phyloP scores from a whole-genome alignment of 2,329 filamentous ascomycete species.

The Nectriaceae sp. region DNA sequence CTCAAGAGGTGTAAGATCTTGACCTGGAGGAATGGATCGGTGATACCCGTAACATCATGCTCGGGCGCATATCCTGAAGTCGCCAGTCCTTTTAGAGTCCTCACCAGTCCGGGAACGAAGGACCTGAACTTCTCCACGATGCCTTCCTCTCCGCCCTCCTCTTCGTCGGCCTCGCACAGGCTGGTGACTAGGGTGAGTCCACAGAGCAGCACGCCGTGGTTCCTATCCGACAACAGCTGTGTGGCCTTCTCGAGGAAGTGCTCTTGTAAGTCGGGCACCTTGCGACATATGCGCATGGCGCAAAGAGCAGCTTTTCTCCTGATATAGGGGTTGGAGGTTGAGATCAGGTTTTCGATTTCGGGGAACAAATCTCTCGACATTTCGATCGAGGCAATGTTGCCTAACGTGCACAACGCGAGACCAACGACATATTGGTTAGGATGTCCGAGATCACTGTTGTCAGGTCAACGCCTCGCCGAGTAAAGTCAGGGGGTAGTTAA shows the following conservation, averaged over 20 bases:
- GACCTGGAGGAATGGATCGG: constrained; percentile 95
- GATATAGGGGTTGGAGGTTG: constrained; percentile 97
- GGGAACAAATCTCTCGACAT: constrained; percentile 98
- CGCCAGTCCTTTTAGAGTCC: constrained; percentile 87
- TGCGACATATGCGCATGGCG: constrained; percentile 97
- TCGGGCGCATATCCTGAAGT: constrained; percentile 97
- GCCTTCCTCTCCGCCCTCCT: constrained; percentile 85
- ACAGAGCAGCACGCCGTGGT: constrained; percentile 92
- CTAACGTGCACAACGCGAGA: constrained; percentile 90
- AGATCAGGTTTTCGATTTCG: constrained; percentile 89
- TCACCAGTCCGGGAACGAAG: constrained; percentile 81
- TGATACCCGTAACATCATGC: constrained; percentile 97
- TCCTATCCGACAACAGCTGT: constrained; percentile 83
- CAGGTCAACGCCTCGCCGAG: constrained; percentile 16
- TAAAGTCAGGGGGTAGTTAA: background rate
- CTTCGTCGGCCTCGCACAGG: constrained; percentile 92
- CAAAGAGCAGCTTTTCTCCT: constrained; percentile 96
- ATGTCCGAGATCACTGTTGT: constrained; percentile 82
- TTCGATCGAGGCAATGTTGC: constrained; percentile 96
- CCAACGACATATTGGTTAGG: constrained; percentile 99
- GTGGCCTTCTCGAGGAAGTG: constrained; percentile 96
- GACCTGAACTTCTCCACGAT: constrained; percentile 90
- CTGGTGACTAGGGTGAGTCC: constrained; percentile 89
- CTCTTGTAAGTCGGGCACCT: constrained; percentile 95
- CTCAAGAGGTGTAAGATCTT: constrained; percentile 88